A percentile compares a stretch with the other conserved stretches of the same genome.
Conservation (phyloP, 2,329 filamentous ascomycete species). For the Davidsoniella neocaledoniae region DNA sequence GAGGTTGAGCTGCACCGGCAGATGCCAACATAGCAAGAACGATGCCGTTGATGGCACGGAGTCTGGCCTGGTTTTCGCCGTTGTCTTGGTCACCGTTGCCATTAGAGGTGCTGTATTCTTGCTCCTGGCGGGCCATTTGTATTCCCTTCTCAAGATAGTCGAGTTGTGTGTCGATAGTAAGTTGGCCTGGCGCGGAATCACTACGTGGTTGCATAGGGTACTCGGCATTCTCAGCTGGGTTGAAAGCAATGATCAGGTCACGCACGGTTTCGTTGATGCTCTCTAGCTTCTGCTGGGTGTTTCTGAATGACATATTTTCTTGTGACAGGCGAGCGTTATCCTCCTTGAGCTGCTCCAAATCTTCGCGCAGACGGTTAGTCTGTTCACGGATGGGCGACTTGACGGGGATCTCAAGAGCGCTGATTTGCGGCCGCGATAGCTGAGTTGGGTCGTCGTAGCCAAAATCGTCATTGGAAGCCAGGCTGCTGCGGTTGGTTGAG, state of each 20-base stretch:
- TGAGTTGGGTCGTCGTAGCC: constrained; percentile 51
- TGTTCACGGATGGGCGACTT: constrained; percentile 41
- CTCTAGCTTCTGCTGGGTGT: constrained; percentile 50
- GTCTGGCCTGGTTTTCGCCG: constrained; percentile 33
- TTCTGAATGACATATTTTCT: constrained; percentile 35
- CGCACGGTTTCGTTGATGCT: constrained; percentile 50
- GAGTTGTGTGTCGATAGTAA: constrained; percentile 38
- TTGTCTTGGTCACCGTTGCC: constrained; percentile 5
- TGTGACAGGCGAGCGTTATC: constrained; percentile 26
- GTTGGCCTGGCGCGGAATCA: constrained; percentile 24
- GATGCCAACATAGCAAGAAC: constrained; percentile 40
- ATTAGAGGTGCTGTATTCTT: constrained; percentile 23
- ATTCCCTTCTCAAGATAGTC: constrained; percentile 56
- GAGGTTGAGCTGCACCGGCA: constrained; percentile 31
- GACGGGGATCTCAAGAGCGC: constrained; percentile 38
- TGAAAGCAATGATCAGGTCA: constrained; percentile 46
- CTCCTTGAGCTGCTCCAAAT: constrained; percentile 28
- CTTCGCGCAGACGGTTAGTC: constrained; percentile 31
- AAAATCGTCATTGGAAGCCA: constrained; percentile 44
- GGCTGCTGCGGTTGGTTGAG: constrained; percentile 41
- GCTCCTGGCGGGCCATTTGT: constrained; percentile 40
- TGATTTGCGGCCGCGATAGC: constrained; percentile 24
- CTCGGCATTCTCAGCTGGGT: constrained; percentile 35
- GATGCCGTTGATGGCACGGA: constrained; percentile 47
- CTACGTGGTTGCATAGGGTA: constrained; percentile 21